These are phyloP conservation scores for Phytophthora citricola DNA, from an alignment of 352 stramenopile genomes.

Conservation along the genomic window DNA sequence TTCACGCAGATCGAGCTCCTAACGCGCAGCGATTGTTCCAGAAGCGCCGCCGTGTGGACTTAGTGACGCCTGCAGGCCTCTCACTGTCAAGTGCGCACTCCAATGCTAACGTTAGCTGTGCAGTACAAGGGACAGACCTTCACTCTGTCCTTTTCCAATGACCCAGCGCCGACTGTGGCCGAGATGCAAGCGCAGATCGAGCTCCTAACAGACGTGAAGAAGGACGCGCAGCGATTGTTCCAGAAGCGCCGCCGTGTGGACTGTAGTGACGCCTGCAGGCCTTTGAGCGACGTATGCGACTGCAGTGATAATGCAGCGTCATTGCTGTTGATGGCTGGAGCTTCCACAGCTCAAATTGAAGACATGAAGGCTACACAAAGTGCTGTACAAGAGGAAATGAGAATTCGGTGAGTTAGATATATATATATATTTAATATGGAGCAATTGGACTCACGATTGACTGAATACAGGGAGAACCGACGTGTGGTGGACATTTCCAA, in stretches of 20 bases:
- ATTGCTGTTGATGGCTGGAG: constrained; percentile 57
- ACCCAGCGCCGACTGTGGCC: constrained; percentile 32
- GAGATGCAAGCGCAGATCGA: constrained; percentile 52
- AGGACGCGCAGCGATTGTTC: constrained; percentile 66
- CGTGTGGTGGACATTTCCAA: constrained; percentile 63
- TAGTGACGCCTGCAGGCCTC: constrained; percentile 16
- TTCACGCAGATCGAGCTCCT: too few species aligned
- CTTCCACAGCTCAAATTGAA: constrained; percentile 53
- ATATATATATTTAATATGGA: background rate
- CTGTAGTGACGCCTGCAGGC: constrained; percentile 21
- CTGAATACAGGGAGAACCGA: constrained; percentile 52
- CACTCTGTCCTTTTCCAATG: constrained; percentile 34
- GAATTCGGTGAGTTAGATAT: constrained; percentile 44
- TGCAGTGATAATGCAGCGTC: constrained; percentile 20
- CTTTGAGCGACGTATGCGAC: constrained; percentile 39
- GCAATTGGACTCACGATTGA: background rate
- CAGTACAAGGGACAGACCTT: constrained; percentile 54
- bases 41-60: constrained; percentile 56
- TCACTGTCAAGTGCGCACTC: constrained; percentile 12
- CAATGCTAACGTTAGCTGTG: constrained; percentile 49
- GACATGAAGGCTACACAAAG: constrained; percentile 57
- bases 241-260: constrained; percentile 60
- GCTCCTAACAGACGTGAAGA: constrained; percentile 28
- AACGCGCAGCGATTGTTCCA: constrained; percentile 63
- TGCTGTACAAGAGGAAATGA: constrained; percentile 43